phyloP scores from a whole-genome alignment of 768 basidiomycete species.

The Pleurotus eryngii region DNA sequence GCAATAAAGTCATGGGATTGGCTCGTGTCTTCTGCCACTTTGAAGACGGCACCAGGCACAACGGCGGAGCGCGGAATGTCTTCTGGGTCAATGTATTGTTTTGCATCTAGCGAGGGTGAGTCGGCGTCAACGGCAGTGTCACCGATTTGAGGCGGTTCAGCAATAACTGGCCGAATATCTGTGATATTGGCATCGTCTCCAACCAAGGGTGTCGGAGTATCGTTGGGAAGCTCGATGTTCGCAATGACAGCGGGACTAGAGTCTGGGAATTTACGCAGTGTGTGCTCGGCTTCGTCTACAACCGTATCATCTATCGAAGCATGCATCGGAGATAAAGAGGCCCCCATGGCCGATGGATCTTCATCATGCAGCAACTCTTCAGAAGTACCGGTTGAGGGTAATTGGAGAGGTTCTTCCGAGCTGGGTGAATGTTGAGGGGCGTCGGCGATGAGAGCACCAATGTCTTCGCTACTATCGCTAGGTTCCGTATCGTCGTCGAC shows the following conservation, averaged over 20 bases:
- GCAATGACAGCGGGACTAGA: neutral
- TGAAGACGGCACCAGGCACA: neutral
- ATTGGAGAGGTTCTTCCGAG: neutral
- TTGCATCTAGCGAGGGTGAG: too few relatives aligned
- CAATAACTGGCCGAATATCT: neutral
- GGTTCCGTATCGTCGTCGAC: slow-evolving; percentile 4
- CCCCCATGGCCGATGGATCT: neutral
- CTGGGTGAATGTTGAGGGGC: neutral
- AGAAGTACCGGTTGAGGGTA: neutral
- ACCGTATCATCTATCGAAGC: slow-evolving; percentile 1
- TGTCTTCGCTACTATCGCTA: neutral
- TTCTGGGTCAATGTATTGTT: too few relatives aligned
- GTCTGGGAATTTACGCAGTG: neutral
- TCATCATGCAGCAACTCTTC: neutral
- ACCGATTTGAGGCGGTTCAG: too few relatives aligned
- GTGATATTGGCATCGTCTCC: neutral
- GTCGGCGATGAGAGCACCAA: neutral
- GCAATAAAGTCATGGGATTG: slow-evolving; percentile 21
- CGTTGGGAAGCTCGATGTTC: neutral
- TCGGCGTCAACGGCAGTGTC: too few relatives aligned
- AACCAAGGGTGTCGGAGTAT: neutral
- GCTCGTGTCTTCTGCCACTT: neutral
- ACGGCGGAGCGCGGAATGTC: too few relatives aligned
- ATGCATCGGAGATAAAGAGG: neutral
- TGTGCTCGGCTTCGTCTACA: neutral